Conservation (phyloP, 257 asterid genomes). For the Solanum medicagineum region DNA sequence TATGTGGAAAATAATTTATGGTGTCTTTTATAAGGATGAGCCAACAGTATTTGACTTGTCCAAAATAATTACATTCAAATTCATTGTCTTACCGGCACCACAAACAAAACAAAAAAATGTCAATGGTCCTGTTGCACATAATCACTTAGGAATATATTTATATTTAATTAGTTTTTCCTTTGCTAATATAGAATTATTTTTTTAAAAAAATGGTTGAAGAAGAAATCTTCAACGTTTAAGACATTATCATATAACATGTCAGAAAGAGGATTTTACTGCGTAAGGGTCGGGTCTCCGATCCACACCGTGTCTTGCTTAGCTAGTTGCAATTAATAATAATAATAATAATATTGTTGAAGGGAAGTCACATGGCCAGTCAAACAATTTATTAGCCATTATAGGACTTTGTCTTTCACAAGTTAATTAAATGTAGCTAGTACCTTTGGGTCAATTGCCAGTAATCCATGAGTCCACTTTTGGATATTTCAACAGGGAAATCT, state of each 20-base stretch:
- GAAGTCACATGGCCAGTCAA: conserved; percentile 46
- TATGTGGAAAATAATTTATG: conserved; percentile 7
- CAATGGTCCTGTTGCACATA: conserved; percentile 48
- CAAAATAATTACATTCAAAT: conserved; percentile 32
- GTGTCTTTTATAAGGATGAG: conserved; percentile 32
- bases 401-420: background rate
- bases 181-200: background rate
- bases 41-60: conserved; percentile 56
- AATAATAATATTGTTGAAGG: conserved; percentile 2
- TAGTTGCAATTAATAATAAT: background rate
- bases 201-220: conserved; percentile 20
- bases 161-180: background rate
- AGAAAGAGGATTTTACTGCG: conserved; percentile 23
- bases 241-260: conserved; percentile 14
- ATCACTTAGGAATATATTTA: background rate
- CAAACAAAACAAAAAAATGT: conserved; percentile 30
- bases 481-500: background rate
- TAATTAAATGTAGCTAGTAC: background rate
- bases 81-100: conserved; percentile 29
- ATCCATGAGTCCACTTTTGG: background rate
- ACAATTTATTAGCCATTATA: background rate
- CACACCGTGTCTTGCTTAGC: background rate
- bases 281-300: conserved; percentile 13
- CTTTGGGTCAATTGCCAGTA: background rate
- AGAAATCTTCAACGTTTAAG: conserved; percentile 83